Base-by-base conservation (phyloP, 352 stramenopile genomes). In the Globisporangium cederbergense region DNA sequence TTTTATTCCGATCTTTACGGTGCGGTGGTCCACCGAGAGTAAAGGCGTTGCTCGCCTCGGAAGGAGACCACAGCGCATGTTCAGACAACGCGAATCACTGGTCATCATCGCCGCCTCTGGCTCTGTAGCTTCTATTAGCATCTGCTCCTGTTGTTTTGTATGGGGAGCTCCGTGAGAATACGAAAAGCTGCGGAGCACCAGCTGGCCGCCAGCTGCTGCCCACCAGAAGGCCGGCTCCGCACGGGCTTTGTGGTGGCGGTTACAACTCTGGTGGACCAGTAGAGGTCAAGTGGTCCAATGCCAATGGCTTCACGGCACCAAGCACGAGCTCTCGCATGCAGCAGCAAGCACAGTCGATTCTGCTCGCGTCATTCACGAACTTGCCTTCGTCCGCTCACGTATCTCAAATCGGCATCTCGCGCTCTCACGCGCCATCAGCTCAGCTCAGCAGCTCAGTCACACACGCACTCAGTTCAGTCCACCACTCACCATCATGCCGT, bases 401-500 rank as follows among this genome's bases (percentile, higher is more conserved):
- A 42, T 42, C 36, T 42, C 36, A 42, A 42, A 42, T 42, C 36
- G 36, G 1, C 36, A 42, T 2, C 36, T 42, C 36, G 4, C 32
- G 36, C 4, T 42, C 36, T 14, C 36, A 42, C 36, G 16, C 36
- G 13, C 11, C 36, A 42, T 42, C 36, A 42, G 16, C 43, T 42
- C 46, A 47, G 42, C 16, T 30, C 55, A n/a, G 34, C 43, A 54
- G 9, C 6, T 22, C 42, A n/a, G 32, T 28, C 28, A 8, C 18
- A 36, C 18, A 38, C 34, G 11, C 55, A 42, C 38, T n/a, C 18
- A 6, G 40, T 25, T 34, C 40, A 52, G 14, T 38, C 38, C 38
- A 36, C 34, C 30, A 42, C 32, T 51, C 7, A 9, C 45, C 18
- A 67, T 43, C 54, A 67, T 67, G 61, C 61, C 61, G 28, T 60